Evolutionary conservation across 176 grass and related monocot genomes (phyloP), one percentile per base, ranked within the genome.

Genomic region (Aegilops tauschii): DNA sequence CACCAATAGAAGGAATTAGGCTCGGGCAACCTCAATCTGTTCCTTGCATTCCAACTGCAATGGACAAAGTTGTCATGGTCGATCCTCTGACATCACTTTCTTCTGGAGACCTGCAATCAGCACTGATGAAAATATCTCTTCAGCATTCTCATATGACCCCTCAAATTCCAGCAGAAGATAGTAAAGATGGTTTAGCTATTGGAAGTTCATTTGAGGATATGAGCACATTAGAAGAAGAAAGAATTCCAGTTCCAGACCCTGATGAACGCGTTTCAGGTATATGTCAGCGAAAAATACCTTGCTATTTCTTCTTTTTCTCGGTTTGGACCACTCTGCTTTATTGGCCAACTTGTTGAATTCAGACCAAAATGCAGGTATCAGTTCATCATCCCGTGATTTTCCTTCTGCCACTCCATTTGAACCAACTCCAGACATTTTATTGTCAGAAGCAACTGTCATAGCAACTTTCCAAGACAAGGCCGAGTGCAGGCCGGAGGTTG

Each of bases 241-340:
- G 44, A 79, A 80, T 27, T 84, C 9, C 18, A 63, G 72, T 35
- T 61, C 58, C 5, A 40, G 39, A 67, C 37, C 30, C 21, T 58
- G 85, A 86, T 52, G 89, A 77, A 61, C 87, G 66, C 32, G 67
- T 91, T 91, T 90, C 89, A 93, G 91, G 91, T 95, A 89, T 84
- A 10, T 90, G 16, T 59, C 80, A 59, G 64, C 7, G 17, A 12
- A 63, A 69, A 86, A 75, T n/a, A 35, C 40, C 9, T 37, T 45
- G n/a, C 69, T 11, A 31, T 68, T 77, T 54, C 77, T 88, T 86
- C 39, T 11, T 47, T 61, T 27, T 64, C 40, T 62, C 79, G 36
- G 36, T 54, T 44, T 11, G 27, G 25, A 69, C 79, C 13, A 76
- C 27, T 61, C 14, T 36, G 44, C 5, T 84, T 12, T 1, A 13